A percentile compares a stretch with the other conserved stretches of the same genome.
These are phyloP conservation scores for Hypholoma sublateritium DNA, from an alignment of 768 basidiomycete genomes.

Conservation along the genomic window DNA sequence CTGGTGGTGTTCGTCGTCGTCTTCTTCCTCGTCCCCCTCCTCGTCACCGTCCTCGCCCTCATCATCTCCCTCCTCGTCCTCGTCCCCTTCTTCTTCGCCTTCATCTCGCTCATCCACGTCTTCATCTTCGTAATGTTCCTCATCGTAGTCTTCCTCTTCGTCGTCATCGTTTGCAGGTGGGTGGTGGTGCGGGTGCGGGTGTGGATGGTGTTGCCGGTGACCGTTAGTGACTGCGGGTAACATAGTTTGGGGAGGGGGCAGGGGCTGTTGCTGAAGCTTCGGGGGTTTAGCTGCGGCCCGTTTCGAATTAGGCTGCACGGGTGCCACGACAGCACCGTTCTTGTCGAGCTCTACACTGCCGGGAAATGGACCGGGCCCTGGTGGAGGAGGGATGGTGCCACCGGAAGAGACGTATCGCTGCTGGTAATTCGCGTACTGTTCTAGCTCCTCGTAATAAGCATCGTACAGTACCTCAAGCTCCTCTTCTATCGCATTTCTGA, in stretches of 20 bases:
- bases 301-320: slow-evolving; percentile 19
- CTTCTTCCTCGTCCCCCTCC: slow-evolving; percentile 58
- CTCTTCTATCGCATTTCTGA: slow-evolving; percentile 95
- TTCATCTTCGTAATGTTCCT: slow-evolving; percentile 39
- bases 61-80: slow-evolving; percentile 42
- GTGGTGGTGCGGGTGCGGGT: slow-evolving; percentile 40
- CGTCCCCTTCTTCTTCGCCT: slow-evolving; percentile 38
- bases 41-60: slow-evolving; percentile 53
- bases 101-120: not conserved
- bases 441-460: slow-evolving; percentile 99
- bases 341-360: slow-evolving; percentile 97
- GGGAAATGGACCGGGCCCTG: slow-evolving; percentile 96
- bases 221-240: slow-evolving; percentile 20
- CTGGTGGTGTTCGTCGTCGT: slow-evolving; percentile 37
- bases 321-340: slow-evolving; percentile 57
- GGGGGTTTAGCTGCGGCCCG: slow-evolving; percentile 17
- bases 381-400: slow-evolving; percentile 87
- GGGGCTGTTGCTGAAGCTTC: slow-evolving; percentile 20
- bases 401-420: slow-evolving; percentile 92
- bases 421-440: slow-evolving; percentile 98
- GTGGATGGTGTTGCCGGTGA: slow-evolving; percentile 29
- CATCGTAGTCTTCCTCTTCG: slow-evolving; percentile 32
- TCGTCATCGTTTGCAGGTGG: slow-evolving; percentile 44
- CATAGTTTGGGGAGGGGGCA: slow-evolving; percentile 5
- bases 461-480: slow-evolving; percentile 99